Conservation (phyloP, 768 basidiomycete species). For the Pulveroboletus sp. region DNA sequence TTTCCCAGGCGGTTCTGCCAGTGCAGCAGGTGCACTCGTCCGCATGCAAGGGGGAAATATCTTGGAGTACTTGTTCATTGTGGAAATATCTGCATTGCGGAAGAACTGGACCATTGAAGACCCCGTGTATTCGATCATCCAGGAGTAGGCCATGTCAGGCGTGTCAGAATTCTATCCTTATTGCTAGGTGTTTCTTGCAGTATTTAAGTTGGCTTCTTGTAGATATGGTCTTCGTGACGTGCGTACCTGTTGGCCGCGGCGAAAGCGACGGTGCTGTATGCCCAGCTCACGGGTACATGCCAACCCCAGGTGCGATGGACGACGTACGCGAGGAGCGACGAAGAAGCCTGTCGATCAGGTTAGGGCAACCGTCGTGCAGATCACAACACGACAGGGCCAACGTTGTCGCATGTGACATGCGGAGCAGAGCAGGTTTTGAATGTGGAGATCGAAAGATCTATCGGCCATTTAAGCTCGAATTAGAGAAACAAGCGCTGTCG, state of each 20-base stretch:
- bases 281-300: background rate
- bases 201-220: slow-evolving; percentile 3
- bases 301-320: no score
- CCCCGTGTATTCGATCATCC: slow-evolving; percentile 83
- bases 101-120: slow-evolving; percentile 67
- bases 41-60: slow-evolving; percentile 77
- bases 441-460: no score
- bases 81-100: slow-evolving; percentile 74
- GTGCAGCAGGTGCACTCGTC: slow-evolving; percentile 87
- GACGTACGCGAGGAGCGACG: no score
- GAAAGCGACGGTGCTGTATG: background rate
- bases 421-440: no score
- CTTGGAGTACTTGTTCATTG: slow-evolving; percentile 91
- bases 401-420: no score
- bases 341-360: no score
- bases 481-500: no score
- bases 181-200: slow-evolving; percentile 4
- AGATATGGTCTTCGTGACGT: background rate
- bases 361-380: no score
- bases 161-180: slow-evolving; percentile 21
- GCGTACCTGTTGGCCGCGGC: background rate
- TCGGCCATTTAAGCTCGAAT: no score
- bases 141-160: slow-evolving; percentile 41
- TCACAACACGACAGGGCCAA: no score
- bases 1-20: slow-evolving; percentile 79